These are phyloP conservation scores for Salvia rosmarinus DNA, from an alignment of 257 asterid genomes.

Conservation along the genomic window DNA sequence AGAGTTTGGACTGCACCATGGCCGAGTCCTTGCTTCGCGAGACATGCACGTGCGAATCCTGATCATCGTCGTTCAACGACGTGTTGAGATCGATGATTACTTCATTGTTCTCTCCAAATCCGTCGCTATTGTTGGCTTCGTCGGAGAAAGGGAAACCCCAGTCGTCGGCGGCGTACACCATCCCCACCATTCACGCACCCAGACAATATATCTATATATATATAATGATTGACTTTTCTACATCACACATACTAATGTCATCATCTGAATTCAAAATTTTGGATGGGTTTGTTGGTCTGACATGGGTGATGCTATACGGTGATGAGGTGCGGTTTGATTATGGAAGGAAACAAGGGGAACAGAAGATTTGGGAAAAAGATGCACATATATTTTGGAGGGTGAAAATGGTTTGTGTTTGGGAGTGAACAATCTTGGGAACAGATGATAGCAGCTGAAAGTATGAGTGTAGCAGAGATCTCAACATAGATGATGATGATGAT, in stretches of 20 bases:
- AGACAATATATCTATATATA: neutral
- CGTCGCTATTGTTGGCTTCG: conserved; percentile 18
- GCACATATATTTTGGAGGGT: neutral
- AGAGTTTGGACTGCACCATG: conserved; percentile 55
- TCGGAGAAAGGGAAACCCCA: conserved; percentile 27
- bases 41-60: conserved; percentile 39
- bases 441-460: conserved; percentile 44
- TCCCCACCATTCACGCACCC: conserved; percentile 46
- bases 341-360: conserved; percentile 27
- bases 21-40: conserved; percentile 38
- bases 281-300: conserved; percentile 30
- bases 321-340: conserved; percentile 36
- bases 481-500: conserved; percentile 27
- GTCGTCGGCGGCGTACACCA: conserved; percentile 45
- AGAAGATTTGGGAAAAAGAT: conserved; percentile 27
- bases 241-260: neutral
- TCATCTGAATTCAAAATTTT: neutral
- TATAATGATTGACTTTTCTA: neutral
- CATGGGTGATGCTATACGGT: conserved; percentile 36
- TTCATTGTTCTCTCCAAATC: conserved; percentile 27
- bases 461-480: conserved; percentile 43
- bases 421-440: conserved; percentile 40
- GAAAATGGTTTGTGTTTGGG: conserved; percentile 23
- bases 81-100: conserved; percentile 59
- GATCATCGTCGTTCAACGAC: conserved; percentile 42